Conservation (phyloP, 306 rosid genomes). For the Quercus ilex region DNA sequence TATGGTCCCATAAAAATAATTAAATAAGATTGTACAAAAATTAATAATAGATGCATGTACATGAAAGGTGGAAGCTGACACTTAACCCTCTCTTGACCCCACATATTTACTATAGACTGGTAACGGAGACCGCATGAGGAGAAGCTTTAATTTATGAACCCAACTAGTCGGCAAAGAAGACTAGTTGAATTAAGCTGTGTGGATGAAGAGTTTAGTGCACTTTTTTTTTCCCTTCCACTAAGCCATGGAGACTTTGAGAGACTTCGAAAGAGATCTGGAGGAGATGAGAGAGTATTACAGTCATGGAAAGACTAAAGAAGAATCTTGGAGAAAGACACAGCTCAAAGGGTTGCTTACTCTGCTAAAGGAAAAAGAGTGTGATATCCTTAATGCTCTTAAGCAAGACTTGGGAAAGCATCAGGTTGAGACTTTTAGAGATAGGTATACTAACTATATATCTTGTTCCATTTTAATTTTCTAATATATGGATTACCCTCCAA, state of each 20-base stretch:
- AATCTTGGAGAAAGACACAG: constrained; percentile 67
- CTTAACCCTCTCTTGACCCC: not conserved
- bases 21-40: no score
- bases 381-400: constrained; percentile 51
- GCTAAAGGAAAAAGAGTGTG: constrained; percentile 38
- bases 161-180: not conserved
- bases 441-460: constrained; percentile 21
- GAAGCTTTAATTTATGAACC: not conserved
- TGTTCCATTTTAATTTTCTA: not conserved
- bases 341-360: constrained; percentile 45
- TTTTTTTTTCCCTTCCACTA: no score
- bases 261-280: constrained; percentile 32
- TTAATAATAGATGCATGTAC: no score
- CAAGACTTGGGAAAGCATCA: constrained; percentile 69
- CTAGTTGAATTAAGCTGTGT: not conserved
- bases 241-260: constrained; percentile 22
- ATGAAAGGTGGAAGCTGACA: no score
- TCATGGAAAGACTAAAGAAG: constrained; percentile 61
- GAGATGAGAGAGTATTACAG: constrained; percentile 43
- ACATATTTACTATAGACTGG: not conserved
- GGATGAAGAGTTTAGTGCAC: not conserved
- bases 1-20: no score
- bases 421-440: constrained; percentile 73
- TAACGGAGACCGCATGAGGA: not conserved
- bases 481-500: not conserved